phyloP scores from a whole-genome alignment of 257 asterid genomes.

The Nicotiana sylvestris region DNA sequence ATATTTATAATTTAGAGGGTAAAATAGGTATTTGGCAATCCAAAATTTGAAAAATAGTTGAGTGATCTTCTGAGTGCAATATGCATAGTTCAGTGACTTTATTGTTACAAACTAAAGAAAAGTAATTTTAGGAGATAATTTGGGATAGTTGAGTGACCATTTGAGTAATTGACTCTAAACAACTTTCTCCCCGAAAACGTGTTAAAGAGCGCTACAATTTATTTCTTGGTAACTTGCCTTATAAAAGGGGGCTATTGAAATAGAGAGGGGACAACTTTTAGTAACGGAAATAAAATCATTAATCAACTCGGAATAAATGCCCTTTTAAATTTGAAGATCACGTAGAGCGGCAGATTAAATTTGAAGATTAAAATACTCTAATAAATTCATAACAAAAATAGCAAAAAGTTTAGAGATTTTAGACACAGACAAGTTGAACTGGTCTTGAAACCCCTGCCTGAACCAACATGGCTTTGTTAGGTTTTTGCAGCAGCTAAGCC shows the following conservation, averaged over 20 bases:
- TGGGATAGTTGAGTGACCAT: no score
- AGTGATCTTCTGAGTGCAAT: no score
- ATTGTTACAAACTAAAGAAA: no score
- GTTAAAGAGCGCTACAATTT: background rate
- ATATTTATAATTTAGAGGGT: no score
- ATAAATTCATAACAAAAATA: background rate
- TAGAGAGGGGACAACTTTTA: background rate
- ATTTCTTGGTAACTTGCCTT: background rate
- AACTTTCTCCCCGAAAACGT: background rate
- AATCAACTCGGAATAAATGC: background rate
- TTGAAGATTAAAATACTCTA: background rate
- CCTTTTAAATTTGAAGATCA: background rate
- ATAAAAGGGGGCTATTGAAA: background rate
- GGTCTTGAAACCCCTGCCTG: background rate
- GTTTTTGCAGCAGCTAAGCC: constrained; percentile 1
- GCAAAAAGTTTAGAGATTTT: background rate
- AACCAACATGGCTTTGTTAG: background rate
- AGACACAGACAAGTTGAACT: background rate
- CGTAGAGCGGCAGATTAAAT: no score
- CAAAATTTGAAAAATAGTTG: no score
- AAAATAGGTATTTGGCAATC: no score
- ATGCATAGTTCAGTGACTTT: no score
- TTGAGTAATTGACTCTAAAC: no score
- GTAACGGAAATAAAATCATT: background rate
- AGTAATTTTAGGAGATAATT: no score